Base-by-base conservation (phyloP, 805 yeast genomes). In the Huiozyma sinensis region DNA sequence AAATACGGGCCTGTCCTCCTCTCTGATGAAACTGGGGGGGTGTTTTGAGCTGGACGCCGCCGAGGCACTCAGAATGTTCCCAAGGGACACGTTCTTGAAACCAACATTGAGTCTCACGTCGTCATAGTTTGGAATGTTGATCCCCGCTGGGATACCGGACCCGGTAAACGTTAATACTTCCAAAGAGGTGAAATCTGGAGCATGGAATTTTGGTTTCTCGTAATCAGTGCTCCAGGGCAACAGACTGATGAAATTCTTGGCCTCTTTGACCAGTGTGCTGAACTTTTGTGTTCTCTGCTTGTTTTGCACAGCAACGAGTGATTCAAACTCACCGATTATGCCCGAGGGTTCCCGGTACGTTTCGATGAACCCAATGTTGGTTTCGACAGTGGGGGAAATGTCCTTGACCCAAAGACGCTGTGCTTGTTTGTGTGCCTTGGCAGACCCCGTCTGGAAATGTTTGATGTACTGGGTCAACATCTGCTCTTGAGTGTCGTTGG, bases 281-380 rank as follows among this genome's bases (percentile, higher is more conserved):
- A 87, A 87, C 56, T 85, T 87, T 42, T 75, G 80, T 12, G 96
- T 87, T 49, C 94, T 74, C 49, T 85, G 90, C 58, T 83, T 81
- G 64, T 87, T 86, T 44, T 87, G 94, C 77, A 86, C 83, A 17
- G 95, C 90, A 32, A 87, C 92, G 40, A 87, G 67, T 29, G 95
- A 86, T 66, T 87, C 95, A 90, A 92, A 87, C 64, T 87, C 96
- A 47, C 95, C 96, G 57, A 88, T 75, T 39, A 86, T 85, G 39
- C 95, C 95, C 31, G 89, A 76, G 11, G 95, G 95, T 60, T 86
- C 96, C 63, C 96, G 74, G 66, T 87, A 87, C 29, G 95, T 87
- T 67, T 87, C 96, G 53, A 87, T 87, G 61, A 87, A 87, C 0
- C 96, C 96, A 54, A 87, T 76, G 60, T 87, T 86, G 38, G 90